Percentiles rank a stretch among this genome's conserved stretches.
Conservation (phyloP, 2,329 filamentous ascomycete genomes). For the Didymosphaeria variabile region DNA sequence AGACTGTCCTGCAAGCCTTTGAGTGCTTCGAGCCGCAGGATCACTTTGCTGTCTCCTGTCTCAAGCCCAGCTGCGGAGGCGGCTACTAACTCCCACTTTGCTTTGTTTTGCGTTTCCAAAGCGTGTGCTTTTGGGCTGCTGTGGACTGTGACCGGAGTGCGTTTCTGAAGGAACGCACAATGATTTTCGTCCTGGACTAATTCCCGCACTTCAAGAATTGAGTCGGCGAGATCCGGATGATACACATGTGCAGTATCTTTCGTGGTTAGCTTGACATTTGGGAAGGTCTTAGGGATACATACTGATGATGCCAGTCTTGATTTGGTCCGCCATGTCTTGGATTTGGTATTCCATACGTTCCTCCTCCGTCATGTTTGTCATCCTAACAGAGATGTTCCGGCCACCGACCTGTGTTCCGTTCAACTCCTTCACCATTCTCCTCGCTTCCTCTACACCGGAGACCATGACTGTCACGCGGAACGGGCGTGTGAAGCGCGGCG, state of each 20-base stretch:
- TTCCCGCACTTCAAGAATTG: slow-evolving; percentile 24
- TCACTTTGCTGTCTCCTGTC: slow-evolving; percentile 7
- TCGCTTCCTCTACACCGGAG: slow-evolving; percentile 16
- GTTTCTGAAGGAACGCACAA: slow-evolving; percentile 24
- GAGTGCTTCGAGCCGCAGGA: slow-evolving; percentile 20
- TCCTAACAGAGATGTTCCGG: slow-evolving; percentile 17
- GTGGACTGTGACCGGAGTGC: slow-evolving; percentile 15
- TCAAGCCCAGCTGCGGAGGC: slow-evolving; percentile 13
- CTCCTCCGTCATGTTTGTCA: slow-evolving; percentile 7
- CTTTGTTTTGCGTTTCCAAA: slow-evolving; percentile 13
- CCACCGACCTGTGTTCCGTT: slow-evolving; percentile 10
- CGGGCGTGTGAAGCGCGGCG: slow-evolving; percentile 19
- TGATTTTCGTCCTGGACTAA: slow-evolving; percentile 7
- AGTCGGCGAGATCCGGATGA: slow-evolving; percentile 12
- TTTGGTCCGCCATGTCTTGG: slow-evolving; percentile 22
- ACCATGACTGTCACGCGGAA: slow-evolving; percentile 21
- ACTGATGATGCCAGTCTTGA: slow-evolving; percentile 27
- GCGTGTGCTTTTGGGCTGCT: slow-evolving; percentile 9
- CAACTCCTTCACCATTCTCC: slow-evolving; percentile 20
- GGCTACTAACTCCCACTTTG: slow-evolving; percentile 21
- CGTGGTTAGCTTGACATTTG: neutral
- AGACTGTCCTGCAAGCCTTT: slow-evolving; percentile 19
- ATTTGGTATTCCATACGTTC: slow-evolving; percentile 16
- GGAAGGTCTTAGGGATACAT: neutral
- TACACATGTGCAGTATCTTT: slow-evolving; percentile 23